These are phyloP conservation scores for Lasiosphaeria hispida DNA, from an alignment of 495 filamentous ascomycete species.

Conservation along the genomic window DNA sequence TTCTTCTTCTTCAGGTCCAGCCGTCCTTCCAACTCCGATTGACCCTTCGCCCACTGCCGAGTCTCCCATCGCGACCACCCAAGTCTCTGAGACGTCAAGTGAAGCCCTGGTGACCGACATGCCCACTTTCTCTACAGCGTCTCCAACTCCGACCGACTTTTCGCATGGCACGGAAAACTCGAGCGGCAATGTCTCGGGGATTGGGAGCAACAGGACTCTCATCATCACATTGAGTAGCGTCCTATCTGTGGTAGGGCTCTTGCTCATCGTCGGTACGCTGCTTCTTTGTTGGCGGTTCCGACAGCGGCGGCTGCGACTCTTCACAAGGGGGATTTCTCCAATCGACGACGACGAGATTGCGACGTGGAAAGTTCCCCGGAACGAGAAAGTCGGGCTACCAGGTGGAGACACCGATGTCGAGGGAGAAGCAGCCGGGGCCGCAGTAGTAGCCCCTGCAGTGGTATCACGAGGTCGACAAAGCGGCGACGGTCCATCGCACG, in stretches of 20 bases:
- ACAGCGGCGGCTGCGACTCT: conserved; percentile 35
- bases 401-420: conserved; percentile 23
- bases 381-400: conserved; percentile 21
- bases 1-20: neutral
- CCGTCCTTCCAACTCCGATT: neutral
- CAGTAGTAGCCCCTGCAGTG: neutral
- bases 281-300: conserved; percentile 33
- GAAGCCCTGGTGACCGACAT: conserved; percentile 21
- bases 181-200: conserved; percentile 11
- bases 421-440: conserved; percentile 16
- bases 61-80: neutral
- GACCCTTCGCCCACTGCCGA: neutral
- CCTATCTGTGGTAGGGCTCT: conserved; percentile 35
- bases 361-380: conserved; percentile 43
- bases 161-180: conserved; percentile 13
- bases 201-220: conserved; percentile 30
- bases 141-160: conserved; percentile 10
- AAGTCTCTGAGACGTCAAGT: conserved; percentile 2
- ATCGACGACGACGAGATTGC: conserved; percentile 54
- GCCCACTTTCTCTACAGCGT: conserved; percentile 18
- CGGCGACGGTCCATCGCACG: conserved; percentile 26
- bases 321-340: conserved; percentile 44
- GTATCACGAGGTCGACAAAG: conserved; percentile 19
- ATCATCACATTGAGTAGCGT: conserved; percentile 45
- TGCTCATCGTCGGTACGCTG: conserved; percentile 31